Conservation (phyloP, 345 rosid species). For the Cardamine chenopodiifolia region DNA sequence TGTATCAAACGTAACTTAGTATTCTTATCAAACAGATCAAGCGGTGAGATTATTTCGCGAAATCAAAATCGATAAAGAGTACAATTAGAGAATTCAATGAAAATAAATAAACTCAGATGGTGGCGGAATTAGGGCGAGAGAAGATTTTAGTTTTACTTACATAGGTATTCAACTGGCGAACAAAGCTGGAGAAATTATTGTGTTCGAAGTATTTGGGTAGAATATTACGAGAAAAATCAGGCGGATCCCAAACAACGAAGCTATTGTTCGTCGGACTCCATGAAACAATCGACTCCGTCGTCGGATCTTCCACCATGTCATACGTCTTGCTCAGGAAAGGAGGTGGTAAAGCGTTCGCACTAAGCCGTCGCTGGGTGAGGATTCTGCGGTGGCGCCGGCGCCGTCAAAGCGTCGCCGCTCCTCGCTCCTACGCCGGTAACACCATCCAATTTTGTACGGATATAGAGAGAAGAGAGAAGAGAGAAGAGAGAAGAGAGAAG, state of each 20-base stretch:
- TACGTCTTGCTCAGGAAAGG: slow-evolving; percentile 92
- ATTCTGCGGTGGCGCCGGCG: slow-evolving; percentile 23
- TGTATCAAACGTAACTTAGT: not conserved
- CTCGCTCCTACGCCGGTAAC: slow-evolving; percentile 14
- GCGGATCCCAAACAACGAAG: slow-evolving; percentile 86
- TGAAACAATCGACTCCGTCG: slow-evolving; percentile 72
- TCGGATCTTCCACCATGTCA: slow-evolving; percentile 89
- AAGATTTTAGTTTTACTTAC: slow-evolving; percentile 38
- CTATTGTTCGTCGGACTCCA: slow-evolving; percentile 84
- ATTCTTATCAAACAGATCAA: not conserved
- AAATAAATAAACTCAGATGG: not conserved
- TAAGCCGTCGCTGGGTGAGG: slow-evolving; percentile 53
- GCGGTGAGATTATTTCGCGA: not conserved
- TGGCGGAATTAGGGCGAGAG: not conserved
- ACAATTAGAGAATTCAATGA: not conserved
- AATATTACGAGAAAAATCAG: slow-evolving; percentile 80
- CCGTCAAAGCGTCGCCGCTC: slow-evolving; percentile 41
- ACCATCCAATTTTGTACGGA: slow-evolving; percentile 23
- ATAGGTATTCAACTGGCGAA: slow-evolving; percentile 87
- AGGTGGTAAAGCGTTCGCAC: slow-evolving; percentile 59
- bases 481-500: not conserved
- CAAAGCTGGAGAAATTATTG: slow-evolving; percentile 90
- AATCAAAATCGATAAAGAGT: not conserved
- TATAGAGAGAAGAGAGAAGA: not conserved
- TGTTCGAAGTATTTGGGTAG: slow-evolving; percentile 89